These are phyloP conservation scores for Cercospora berteroae DNA, from an alignment of 2,329 filamentous ascomycete genomes.

Conservation along the genomic window DNA sequence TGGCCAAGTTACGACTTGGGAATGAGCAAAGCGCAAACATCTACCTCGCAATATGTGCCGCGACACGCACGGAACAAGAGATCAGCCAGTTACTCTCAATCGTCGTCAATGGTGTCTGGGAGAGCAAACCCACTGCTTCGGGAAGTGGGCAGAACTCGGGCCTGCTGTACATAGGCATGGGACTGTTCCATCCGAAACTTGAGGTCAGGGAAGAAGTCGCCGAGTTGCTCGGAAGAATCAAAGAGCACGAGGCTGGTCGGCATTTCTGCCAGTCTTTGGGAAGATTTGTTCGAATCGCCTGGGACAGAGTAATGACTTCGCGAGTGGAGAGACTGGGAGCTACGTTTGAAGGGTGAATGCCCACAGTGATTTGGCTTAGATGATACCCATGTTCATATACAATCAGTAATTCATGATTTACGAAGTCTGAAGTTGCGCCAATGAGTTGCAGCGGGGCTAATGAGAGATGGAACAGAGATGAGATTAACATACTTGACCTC, in stretches of 20 bases:
- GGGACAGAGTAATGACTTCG: conserved; percentile 65
- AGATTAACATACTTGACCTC: conserved; percentile 9
- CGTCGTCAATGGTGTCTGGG: conserved; percentile 34
- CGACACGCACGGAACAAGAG: conserved; percentile 65
- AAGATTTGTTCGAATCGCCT: conserved; percentile 84
- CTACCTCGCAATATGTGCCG: conserved; percentile 75
- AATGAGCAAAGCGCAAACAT: conserved; percentile 76
- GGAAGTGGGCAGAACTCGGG: conserved; percentile 22
- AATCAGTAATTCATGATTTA: conserved; percentile 2
- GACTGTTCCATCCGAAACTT: conserved; percentile 83
- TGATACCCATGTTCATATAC: conserved; percentile 1
- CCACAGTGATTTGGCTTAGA: not conserved
- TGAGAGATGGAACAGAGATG: not conserved
- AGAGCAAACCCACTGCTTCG: conserved; percentile 23
- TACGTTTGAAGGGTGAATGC: conserved; percentile 11
- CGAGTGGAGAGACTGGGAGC: conserved; percentile 21
- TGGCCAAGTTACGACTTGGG: conserved; percentile 76
- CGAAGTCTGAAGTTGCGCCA: not conserved
- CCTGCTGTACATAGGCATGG: conserved; percentile 61
- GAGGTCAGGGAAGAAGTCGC: conserved; percentile 76
- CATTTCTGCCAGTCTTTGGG: conserved; percentile 90
- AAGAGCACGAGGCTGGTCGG: conserved; percentile 82
- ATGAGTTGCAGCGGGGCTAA: not conserved
- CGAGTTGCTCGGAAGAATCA: conserved; percentile 76
- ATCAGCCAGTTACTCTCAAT: conserved; percentile 59